Evolutionary conservation across 306 rosid genomes (phyloP).

Genomic region (Begonia masoniana): DNA sequence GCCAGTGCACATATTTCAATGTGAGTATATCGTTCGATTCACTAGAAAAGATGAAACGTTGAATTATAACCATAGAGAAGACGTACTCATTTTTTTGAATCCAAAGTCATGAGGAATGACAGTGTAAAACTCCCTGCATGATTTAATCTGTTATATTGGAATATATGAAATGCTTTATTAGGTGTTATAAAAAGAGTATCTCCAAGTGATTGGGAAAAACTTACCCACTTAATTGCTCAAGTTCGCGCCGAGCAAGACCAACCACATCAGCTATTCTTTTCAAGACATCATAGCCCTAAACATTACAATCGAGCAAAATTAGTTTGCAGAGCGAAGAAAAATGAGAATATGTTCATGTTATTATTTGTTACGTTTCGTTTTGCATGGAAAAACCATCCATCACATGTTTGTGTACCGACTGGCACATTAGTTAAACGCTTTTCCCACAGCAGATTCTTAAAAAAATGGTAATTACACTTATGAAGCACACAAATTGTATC

Average conservation of each 20-base stretch:
- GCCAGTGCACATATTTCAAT: constrained; percentile 21
- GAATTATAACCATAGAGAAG: constrained; percentile 19
- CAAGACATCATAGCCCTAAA: constrained; percentile 68
- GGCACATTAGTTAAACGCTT: not conserved
- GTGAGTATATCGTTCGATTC: not conserved
- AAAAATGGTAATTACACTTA: not conserved
- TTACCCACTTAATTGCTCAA: constrained; percentile 89
- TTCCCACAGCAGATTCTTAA: not conserved
- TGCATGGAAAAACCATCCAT: not conserved
- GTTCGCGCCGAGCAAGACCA: constrained; percentile 40
- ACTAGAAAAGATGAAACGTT: not conserved
- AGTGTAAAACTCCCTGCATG: constrained; percentile 88
- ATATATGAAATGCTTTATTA: constrained; percentile 1
- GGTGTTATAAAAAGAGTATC: not conserved
- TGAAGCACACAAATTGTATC: not conserved
- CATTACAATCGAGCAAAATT: constrained; percentile 9
- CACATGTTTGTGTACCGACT: no score
- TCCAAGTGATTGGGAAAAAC: constrained; percentile 6
- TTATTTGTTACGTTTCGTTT: not conserved
- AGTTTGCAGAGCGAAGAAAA: constrained; percentile 1
- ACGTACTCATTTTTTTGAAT: constrained; percentile 79
- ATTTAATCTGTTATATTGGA: constrained; percentile 13
- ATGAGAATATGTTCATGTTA: not conserved
- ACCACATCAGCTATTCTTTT: constrained; percentile 78
- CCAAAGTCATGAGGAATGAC: constrained; percentile 96